phyloP scores from a whole-genome alignment of 257 asterid species.

The Plectranthus barbatus region DNA sequence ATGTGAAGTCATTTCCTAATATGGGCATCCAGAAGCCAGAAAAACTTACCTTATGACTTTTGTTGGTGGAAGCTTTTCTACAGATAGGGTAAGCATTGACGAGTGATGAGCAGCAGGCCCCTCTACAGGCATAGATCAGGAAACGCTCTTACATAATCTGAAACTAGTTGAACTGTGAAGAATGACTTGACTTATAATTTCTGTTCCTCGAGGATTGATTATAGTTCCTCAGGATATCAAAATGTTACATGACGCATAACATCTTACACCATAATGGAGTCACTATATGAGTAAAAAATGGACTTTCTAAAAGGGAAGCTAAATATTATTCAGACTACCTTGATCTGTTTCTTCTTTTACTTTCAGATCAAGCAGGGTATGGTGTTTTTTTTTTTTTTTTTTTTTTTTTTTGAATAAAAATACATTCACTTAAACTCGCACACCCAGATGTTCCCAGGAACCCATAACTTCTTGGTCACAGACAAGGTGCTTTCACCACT shows the following conservation, averaged over 20 bases:
- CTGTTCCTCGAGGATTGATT: not conserved
- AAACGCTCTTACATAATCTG: not conserved
- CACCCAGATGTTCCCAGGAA: too few species aligned
- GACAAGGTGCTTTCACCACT: too few species aligned
- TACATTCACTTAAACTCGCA: too few species aligned
- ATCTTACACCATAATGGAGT: not conserved
- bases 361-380: not conserved
- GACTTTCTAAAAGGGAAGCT: not conserved
- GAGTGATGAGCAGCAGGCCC: not conserved
- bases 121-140: not conserved
- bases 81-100: not conserved
- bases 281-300: not conserved
- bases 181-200: not conserved
- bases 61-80: not conserved
- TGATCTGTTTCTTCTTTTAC: not conserved
- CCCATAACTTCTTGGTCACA: too few species aligned
- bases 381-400: too few species aligned
- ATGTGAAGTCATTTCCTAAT: not conserved
- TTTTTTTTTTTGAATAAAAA: too few species aligned
- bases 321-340: slow-evolving; percentile 1
- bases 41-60: not conserved
- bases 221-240: not conserved
- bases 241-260: not conserved
- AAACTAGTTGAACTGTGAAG: not conserved
- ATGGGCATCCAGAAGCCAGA: slow-evolving; percentile 1